Percentiles rank a stretch among this genome's conserved stretches.
These are phyloP conservation scores for Strigomonas culicis DNA, from an alignment of 208 protist genomes.

Conservation along the genomic window DNA sequence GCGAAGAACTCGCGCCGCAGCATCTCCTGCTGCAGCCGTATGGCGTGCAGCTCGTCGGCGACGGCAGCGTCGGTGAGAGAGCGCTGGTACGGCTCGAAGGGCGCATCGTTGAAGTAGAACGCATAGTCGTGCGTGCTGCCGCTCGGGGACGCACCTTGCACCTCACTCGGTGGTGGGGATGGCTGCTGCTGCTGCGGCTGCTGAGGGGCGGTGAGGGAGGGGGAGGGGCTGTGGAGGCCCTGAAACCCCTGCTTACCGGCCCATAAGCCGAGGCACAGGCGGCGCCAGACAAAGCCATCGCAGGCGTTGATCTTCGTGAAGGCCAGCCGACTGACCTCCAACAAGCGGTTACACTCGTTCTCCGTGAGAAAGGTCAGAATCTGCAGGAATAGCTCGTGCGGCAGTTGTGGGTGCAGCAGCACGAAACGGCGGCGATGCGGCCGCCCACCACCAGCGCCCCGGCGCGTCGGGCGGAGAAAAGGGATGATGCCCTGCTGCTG, in stretches of 20 bases:
- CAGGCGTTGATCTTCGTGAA: slow-evolving; percentile 50
- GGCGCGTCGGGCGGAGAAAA: not conserved
- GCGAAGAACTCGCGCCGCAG: slow-evolving; percentile 22
- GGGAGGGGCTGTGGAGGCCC: not conserved
- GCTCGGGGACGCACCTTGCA: not conserved
- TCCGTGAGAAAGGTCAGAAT: slow-evolving; percentile 49
- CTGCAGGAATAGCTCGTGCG: slow-evolving; percentile 49
- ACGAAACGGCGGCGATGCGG: no score
- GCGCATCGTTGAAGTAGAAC: not conserved
- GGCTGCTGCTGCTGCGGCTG: not conserved
- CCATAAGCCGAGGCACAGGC: slow-evolving; percentile 56
- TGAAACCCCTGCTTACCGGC: slow-evolving; percentile 52
- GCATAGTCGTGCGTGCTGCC: not conserved
- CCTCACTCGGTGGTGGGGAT: not conserved
- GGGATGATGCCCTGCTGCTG: not conserved
- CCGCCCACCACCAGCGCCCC: not conserved
- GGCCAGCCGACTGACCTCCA: slow-evolving; percentile 53
- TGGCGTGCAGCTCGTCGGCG: slow-evolving; percentile 43
- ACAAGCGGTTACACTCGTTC: slow-evolving; percentile 46
- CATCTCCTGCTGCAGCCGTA: slow-evolving; percentile 62
- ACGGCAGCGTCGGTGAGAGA: no score
- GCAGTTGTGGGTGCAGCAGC: no score
- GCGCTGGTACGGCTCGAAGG: no score
- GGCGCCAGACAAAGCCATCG: slow-evolving; percentile 58
- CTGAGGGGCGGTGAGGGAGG: not conserved